Base-by-base conservation (phyloP, 345 rosid genomes). In the Stellera chamaejasme region DNA sequence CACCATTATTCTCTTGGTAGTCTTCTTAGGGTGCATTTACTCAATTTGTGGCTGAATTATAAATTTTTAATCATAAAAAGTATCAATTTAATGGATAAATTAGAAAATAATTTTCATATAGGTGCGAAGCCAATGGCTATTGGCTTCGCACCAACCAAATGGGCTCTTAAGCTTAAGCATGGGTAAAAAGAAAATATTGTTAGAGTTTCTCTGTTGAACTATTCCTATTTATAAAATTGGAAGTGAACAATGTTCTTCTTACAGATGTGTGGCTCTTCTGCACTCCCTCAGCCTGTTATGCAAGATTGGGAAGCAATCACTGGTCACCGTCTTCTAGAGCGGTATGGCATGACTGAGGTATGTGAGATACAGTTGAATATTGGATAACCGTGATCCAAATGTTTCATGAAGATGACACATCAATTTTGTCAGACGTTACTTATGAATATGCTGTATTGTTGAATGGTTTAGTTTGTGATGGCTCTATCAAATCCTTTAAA, bases 261-360 rank as follows among this genome's bases (percentile, higher is more conserved):
- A 50, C 68, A 93, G 97, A 93, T 93, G 99, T 84, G 81, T 66
- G 99, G 99, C 59, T 93, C 99, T 61, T 83, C 99, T 42, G 94
- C 97, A 70, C 95, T 93, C 44, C 99, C 99, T 63, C 75, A 77
- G 65, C 94, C 97, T 9, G 83, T 93, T 70, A 87, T 93, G 97
- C 85, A 83, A 63, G 81, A 70, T 63, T 93, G 99, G 99, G 99
- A 93, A 76, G 66, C 72, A 52, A 89, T 93, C 71, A 93, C 99
- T 15, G 95, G 96, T 28, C 97, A 93, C 55, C 81, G 92, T 58
- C 97, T 93, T 58, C 69, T 93, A 78, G 99, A 93, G 74, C 80
- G 99, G 68, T 93, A 89, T 61, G 99, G 99, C 60, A 93, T 93
- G 99, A 89, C 99, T 42, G 99, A 93, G 81, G 99, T 79, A 59